phyloP scores from a whole-genome alignment of 257 asterid genomes.

The Linderniella brevidens region DNA sequence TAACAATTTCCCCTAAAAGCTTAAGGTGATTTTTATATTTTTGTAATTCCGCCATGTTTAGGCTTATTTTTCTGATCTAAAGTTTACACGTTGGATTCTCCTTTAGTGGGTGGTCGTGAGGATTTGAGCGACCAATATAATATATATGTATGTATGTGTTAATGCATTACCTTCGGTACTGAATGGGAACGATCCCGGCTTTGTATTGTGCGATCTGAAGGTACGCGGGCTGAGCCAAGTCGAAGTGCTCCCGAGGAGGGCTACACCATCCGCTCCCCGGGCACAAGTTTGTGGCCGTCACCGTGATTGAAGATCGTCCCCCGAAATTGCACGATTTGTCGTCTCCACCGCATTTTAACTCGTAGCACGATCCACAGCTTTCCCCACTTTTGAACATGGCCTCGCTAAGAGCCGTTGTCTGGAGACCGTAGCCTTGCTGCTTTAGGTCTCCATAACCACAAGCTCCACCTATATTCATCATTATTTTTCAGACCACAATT shows the following conservation, averaged over 20 bases:
- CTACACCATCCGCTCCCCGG: conserved; percentile 17
- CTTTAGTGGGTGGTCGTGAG: no score
- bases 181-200: conserved; percentile 15
- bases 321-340: conserved; percentile 10
- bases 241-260: conserved; percentile 13
- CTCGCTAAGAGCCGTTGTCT: conserved; percentile 12
- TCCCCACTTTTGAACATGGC: conserved; percentile 11
- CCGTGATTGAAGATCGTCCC: conserved; percentile 6
- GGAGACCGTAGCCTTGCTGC: conserved; percentile 10
- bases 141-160: no score
- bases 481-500: not conserved
- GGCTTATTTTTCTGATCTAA: no score
- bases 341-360: conserved; percentile 8
- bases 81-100: no score
- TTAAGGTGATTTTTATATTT: no score
- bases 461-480: conserved; percentile 8
- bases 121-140: no score
- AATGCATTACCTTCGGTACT: conserved; percentile 10
- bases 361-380: conserved; percentile 15
- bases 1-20: no score
- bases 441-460: conserved; percentile 11
- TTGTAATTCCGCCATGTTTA: no score
- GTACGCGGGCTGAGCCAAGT: conserved; percentile 14
- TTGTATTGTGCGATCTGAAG: conserved; percentile 8
- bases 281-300: conserved; percentile 17